Evolutionary conservation across 164 flowering plant species (phyloP).

Genomic region (Macadamia tetraphylla): DNA sequence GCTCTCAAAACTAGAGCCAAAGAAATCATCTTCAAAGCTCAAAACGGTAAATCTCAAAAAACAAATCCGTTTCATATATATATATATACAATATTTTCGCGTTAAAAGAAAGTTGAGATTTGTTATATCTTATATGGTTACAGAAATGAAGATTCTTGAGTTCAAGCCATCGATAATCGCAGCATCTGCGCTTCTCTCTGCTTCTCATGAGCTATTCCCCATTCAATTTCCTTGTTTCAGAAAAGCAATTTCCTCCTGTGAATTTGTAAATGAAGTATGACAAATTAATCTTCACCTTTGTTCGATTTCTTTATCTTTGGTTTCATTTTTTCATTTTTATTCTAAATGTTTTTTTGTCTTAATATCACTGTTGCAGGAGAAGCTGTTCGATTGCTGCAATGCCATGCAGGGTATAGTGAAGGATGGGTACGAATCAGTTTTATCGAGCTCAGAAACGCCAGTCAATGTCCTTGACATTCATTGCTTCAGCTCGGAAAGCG

Average conservation of each 20-base stretch:
- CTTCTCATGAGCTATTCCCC: conserved; percentile 53
- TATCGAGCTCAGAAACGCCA: conserved; percentile 37
- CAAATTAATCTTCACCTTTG: too few species aligned
- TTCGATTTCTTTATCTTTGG: background rate
- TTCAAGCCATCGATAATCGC: conserved; percentile 62
- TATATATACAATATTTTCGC: background rate
- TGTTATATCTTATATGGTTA: background rate
- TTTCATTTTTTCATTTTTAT: background rate
- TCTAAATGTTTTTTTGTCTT: background rate
- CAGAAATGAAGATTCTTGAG: conserved; percentile 47
- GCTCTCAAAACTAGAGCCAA: conserved; percentile 44
- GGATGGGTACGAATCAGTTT: conserved; percentile 28
- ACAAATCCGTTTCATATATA: background rate
- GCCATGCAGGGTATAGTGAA: conserved; percentile 30
- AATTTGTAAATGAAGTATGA: conserved; percentile 49
- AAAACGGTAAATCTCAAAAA: conserved; percentile 30
- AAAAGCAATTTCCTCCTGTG: conserved; percentile 33
- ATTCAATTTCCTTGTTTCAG: conserved; percentile 29
- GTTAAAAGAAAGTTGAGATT: background rate
- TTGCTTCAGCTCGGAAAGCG: conserved; percentile 36
- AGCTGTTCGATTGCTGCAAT: conserved; percentile 33
- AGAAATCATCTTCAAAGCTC: conserved; percentile 49
- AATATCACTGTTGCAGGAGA: conserved; percentile 27
- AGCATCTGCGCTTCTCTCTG: conserved; percentile 58
- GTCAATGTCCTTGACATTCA: conserved; percentile 47